Percentiles rank a stretch among this genome's conserved stretches.
Evolutionary conservation across 768 basidiomycete genomes (phyloP).

Genomic region (Auriculariales sp.): DNA sequence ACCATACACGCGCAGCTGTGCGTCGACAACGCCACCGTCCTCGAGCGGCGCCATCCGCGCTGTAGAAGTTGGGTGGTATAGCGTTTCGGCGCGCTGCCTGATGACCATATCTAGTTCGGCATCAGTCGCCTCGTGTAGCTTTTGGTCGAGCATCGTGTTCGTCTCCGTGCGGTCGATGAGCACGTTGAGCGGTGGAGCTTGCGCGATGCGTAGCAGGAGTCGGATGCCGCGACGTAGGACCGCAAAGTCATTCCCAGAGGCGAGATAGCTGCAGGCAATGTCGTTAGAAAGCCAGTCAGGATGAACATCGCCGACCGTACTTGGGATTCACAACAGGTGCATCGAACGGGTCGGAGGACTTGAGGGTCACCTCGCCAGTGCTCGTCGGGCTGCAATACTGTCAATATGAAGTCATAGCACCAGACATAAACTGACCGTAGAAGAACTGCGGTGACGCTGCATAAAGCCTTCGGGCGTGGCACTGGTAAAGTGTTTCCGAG

Average conservation of each 20-base stretch:
- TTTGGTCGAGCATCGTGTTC: no score
- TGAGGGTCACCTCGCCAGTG: neutral
- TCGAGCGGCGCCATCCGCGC: slow-evolving; percentile 22
- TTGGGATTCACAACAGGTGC: slow-evolving; percentile 5
- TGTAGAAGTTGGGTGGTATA: slow-evolving; percentile 30
- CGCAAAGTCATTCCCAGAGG: slow-evolving; percentile 24
- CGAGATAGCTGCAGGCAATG: slow-evolving; percentile 31
- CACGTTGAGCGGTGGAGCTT: slow-evolving; percentile 26
- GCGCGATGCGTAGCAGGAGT: slow-evolving; percentile 22
- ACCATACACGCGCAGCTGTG: slow-evolving; percentile 28
- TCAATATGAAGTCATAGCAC: neutral
- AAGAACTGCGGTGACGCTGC: slow-evolving; percentile 10
- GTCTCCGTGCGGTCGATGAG: slow-evolving; percentile 20
- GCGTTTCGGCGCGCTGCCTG: slow-evolving; percentile 21
- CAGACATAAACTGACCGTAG: slow-evolving; percentile 15
- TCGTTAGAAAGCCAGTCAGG: neutral
- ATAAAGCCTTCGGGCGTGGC: neutral
- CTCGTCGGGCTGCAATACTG: slow-evolving; percentile 5
- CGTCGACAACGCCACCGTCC: slow-evolving; percentile 28
- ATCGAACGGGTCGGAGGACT: slow-evolving; percentile 6
- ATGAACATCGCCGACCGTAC: neutral
- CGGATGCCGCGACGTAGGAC: slow-evolving; percentile 26
- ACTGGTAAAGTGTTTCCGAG: neutral
- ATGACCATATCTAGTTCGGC: slow-evolving; percentile 19
- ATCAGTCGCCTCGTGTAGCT: slow-evolving; percentile 21